phyloP scores from a whole-genome alignment of 805 yeast genomes.

The Spathaspora passalidarum region DNA sequence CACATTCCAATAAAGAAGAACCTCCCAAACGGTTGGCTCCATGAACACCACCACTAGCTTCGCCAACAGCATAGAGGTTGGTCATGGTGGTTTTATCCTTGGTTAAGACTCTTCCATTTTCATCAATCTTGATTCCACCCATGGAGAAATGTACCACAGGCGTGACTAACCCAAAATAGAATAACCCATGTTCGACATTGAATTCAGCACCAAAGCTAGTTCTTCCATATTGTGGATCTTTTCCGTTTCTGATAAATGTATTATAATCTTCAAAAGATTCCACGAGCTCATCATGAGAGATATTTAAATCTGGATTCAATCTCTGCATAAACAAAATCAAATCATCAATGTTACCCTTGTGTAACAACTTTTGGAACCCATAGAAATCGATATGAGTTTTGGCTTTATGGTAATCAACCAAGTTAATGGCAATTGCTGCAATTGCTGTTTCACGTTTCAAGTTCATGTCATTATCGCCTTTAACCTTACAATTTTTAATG shows the following conservation, averaged over 20 bases:
- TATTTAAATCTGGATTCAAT: conserved; percentile 13
- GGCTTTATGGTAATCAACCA: conserved; percentile 43
- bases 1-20: conserved; percentile 56
- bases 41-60: conserved; percentile 67
- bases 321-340: conserved; percentile 11
- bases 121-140: conserved; percentile 65
- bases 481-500: conserved; percentile 19
- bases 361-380: conserved; percentile 23
- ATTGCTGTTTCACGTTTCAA: conserved; percentile 10
- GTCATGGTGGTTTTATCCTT: conserved; percentile 27
- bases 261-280: conserved; percentile 16
- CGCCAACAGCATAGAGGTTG: conserved; percentile 64
- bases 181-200: conserved; percentile 15
- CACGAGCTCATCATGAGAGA: conserved; percentile 7
- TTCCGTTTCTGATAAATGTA: conserved; percentile 5
- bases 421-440: conserved; percentile 34
- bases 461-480: conserved; percentile 4
- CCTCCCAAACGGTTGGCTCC: conserved; percentile 64
- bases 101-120: conserved; percentile 38
- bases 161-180: conserved; percentile 52
- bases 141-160: conserved; percentile 67
- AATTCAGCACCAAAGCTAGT: conserved; percentile 20
- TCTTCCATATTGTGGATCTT: conserved; percentile 35
- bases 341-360: conserved; percentile 20
- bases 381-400: conserved; percentile 53